A percentile compares a stretch with the other conserved stretches of the same genome.
These are phyloP conservation scores for Coccomyxa subellipsoidea DNA, from an alignment of 163 green algal genomes.

Conservation along the genomic window DNA sequence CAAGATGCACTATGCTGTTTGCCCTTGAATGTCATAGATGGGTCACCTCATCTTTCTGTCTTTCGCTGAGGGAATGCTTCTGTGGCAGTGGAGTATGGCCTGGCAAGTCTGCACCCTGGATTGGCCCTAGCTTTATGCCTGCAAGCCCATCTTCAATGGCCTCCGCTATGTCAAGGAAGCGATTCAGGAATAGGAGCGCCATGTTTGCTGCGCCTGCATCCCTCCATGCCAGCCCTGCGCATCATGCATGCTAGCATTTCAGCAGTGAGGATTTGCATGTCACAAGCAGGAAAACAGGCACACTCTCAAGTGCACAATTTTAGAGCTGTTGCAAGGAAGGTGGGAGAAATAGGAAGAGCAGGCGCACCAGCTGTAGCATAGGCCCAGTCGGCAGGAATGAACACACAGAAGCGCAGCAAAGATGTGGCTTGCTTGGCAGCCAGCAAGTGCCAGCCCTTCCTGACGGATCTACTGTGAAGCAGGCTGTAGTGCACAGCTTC, in stretches of 20 bases:
- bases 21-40: background rate
- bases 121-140: background rate
- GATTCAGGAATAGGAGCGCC: constrained; percentile 79
- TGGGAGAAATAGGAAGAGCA: background rate
- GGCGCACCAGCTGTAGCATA: constrained; percentile 34
- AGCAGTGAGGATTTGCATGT: too few species aligned
- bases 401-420: constrained; percentile 59
- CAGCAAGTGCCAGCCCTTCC: constrained; percentile 51
- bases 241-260: background rate
- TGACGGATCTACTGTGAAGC: constrained; percentile 21
- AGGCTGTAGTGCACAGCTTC: constrained; percentile 55
- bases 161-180: constrained; percentile 78
- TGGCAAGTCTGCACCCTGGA: background rate
- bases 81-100: background rate
- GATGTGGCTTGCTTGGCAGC: constrained; percentile 63
- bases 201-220: constrained; percentile 54
- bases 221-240: constrained; percentile 17
- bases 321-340: background rate
- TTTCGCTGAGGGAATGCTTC: background rate
- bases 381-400: constrained; percentile 71
- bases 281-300: too few species aligned
- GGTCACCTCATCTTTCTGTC: background rate
- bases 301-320: too few species aligned
- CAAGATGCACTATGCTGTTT: background rate
- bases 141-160: constrained; percentile 64